Evolutionary conservation across 345 rosid species (phyloP).

Genomic region (Boechera retrofracta): DNA sequence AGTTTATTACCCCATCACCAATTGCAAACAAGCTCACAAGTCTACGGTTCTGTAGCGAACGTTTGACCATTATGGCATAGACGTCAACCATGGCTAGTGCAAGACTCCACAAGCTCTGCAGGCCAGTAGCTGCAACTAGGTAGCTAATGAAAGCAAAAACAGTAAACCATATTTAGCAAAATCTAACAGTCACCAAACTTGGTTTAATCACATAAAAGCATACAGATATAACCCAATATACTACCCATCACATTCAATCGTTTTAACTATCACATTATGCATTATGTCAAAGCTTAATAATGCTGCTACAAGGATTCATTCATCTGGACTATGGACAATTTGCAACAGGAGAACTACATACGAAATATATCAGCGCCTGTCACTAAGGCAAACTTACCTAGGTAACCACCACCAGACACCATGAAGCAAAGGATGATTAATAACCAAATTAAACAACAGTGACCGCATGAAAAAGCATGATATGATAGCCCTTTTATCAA

Average conservation of each 20-base stretch:
- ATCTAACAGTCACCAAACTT: not conserved
- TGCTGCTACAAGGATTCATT: constrained; percentile 6
- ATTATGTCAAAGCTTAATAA: not conserved
- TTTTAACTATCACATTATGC: not conserved
- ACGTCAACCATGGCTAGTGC: constrained; percentile 63
- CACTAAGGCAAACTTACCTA: not conserved
- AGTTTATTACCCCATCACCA: constrained; percentile 82
- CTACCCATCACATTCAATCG: not conserved
- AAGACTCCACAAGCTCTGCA: constrained; percentile 87
- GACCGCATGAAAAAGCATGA: not conserved
- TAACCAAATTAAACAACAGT: constrained; percentile 1
- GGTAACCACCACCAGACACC: not conserved
- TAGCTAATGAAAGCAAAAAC: constrained; percentile 55
- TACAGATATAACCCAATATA: not conserved
- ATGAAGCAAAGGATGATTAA: not conserved
- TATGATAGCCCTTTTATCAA: not conserved
- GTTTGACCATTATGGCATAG: constrained; percentile 71
- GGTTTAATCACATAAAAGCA: not conserved
- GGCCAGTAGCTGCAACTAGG: constrained; percentile 72
- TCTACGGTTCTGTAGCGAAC: constrained; percentile 61
- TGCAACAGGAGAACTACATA: not conserved
- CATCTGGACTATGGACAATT: not conserved
- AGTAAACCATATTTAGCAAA: constrained; percentile 24
- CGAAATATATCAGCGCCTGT: not conserved
- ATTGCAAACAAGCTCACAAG: constrained; percentile 61